Evolutionary conservation across 2,329 filamentous ascomycete genomes (phyloP).

Genomic region (Akanthomyces lecanii): DNA sequence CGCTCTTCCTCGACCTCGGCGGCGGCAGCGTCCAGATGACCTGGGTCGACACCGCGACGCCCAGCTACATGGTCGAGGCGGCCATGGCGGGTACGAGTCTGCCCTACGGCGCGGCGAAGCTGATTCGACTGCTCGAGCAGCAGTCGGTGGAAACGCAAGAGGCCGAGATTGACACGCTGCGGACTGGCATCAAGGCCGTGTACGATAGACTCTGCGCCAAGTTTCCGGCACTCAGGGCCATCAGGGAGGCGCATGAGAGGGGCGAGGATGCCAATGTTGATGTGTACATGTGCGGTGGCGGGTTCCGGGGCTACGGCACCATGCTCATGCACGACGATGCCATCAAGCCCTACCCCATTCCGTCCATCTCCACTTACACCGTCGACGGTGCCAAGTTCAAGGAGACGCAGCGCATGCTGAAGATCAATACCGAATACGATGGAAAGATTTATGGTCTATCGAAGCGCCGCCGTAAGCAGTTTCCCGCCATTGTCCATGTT

Average conservation of each 20-base stretch:
- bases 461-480: conserved; percentile 71
- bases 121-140: conserved; percentile 47
- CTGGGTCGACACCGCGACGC: conserved; percentile 50
- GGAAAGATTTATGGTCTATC: conserved; percentile 73
- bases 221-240: conserved; percentile 47
- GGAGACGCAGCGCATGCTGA: conserved; percentile 47
- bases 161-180: conserved; percentile 51
- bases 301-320: conserved; percentile 87
- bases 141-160: conserved; percentile 37
- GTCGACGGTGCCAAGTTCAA: conserved; percentile 59
- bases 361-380: conserved; percentile 75
- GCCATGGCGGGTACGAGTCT: conserved; percentile 53
- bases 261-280: conserved; percentile 47
- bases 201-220: conserved; percentile 48
- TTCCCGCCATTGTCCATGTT: conserved; percentile 77
- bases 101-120: conserved; percentile 57
- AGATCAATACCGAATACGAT: conserved; percentile 44
- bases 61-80: conserved; percentile 48
- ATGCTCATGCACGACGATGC: conserved; percentile 76
- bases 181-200: conserved; percentile 53
- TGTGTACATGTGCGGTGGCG: conserved; percentile 83
- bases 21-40: conserved; percentile 66
- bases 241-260: conserved; percentile 33
- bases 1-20: conserved; percentile 82
- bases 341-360: conserved; percentile 75